These are phyloP conservation scores for Gossypium rotundifolium DNA, from an alignment of 345 rosid species.

Conservation along the genomic window DNA sequence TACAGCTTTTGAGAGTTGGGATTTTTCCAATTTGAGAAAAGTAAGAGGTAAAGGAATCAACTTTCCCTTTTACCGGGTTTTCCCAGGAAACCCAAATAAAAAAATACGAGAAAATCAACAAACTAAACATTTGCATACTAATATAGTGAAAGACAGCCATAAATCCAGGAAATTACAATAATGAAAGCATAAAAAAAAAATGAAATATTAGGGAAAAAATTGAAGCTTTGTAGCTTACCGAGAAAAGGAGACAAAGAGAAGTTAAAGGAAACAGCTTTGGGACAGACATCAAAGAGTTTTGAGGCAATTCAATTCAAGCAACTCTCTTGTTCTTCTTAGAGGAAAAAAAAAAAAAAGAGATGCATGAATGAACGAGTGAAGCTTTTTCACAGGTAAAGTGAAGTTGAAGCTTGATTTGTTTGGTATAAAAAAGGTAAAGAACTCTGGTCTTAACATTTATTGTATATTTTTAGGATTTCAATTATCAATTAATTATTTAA, in stretches of 20 bases:
- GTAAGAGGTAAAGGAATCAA: background rate
- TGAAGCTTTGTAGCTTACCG: constrained; percentile 4
- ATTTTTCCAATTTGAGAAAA: background rate
- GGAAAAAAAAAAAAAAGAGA: background rate
- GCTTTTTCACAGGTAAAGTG: background rate
- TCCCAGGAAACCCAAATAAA: background rate
- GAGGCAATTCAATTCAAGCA: constrained; percentile 2
- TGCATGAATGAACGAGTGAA: background rate
- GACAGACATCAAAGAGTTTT: constrained; percentile 2
- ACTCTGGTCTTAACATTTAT: background rate
- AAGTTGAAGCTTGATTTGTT: background rate
- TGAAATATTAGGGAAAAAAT: background rate
- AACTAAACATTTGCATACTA: background rate
- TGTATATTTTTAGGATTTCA: background rate
- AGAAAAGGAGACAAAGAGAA: background rate
- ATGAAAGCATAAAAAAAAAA: background rate
- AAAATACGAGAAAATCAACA: background rate
- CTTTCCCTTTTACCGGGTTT: background rate
- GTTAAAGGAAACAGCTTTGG: background rate
- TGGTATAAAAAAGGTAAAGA: background rate
- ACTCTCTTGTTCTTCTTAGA: background rate
- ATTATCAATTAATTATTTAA: background rate
- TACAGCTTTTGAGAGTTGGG: background rate
- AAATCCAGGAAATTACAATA: background rate
- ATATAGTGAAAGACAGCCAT: background rate